Conservation (phyloP, 805 yeast genomes). For the Saccharomycopsis fermentans region DNA sequence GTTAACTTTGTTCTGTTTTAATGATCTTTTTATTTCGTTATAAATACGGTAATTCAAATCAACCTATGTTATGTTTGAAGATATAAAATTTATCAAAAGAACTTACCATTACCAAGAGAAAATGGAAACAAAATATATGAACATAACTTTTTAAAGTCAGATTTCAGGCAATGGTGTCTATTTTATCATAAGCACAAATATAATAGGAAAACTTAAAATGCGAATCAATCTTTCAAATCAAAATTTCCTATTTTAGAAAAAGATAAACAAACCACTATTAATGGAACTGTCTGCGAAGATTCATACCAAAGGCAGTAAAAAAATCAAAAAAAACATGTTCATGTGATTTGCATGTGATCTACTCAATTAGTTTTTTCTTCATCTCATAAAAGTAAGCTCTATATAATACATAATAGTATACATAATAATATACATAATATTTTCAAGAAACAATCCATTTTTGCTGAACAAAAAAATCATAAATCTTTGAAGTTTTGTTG, state of each 20-base stretch:
- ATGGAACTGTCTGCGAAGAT: not conserved
- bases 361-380: no score
- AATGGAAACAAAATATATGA: not conserved
- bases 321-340: not conserved
- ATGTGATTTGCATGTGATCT: not conserved
- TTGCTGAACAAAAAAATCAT: conserved; percentile 87
- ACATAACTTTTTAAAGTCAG: not conserved
- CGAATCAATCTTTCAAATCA: not conserved
- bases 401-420: not conserved
- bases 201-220: not conserved
- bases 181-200: not conserved
- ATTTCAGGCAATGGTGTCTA: not conserved
- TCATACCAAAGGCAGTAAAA: no score
- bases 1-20: not conserved
- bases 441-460: conserved; percentile 50
- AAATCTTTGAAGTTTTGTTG: conserved; percentile 74
- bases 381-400: no score
- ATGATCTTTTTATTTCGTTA: not conserved
- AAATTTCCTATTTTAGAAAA: not conserved
- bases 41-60: no score
- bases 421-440: not conserved
- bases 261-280: not conserved
- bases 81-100: not conserved
- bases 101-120: not conserved
- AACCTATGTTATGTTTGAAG: no score